phyloP scores from a whole-genome alignment of 139 green algal species.

The Volvox africanus region DNA sequence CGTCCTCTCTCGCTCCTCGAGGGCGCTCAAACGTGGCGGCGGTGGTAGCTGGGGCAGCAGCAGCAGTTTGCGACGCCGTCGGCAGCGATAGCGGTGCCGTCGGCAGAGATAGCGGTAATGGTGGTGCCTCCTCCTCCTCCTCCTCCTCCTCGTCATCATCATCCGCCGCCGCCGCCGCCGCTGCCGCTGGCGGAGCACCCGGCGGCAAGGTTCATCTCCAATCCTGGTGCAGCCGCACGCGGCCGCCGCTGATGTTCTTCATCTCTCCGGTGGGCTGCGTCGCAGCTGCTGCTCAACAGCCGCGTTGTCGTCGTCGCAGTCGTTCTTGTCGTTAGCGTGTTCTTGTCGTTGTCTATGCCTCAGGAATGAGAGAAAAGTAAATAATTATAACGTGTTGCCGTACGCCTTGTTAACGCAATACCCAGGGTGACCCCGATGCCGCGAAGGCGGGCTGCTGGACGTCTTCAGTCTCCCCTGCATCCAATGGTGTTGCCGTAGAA shows the following conservation, averaged over 20 bases:
- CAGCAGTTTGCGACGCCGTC: neutral
- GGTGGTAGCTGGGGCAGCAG: neutral
- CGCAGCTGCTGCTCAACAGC: no score
- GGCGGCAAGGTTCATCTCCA: neutral
- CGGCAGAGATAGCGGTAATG: no score
- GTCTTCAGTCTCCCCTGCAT: neutral
- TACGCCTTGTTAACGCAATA: no score
- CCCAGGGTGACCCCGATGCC: no score
- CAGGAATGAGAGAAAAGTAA: no score
- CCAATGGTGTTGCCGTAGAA: neutral
- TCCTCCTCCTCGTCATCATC: no score
- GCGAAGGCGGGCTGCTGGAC: neutral
- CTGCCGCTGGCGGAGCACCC: neutral
- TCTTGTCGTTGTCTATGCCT: no score
- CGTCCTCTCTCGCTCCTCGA: neutral
- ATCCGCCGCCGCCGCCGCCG: neutral
- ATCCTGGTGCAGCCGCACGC: neutral
- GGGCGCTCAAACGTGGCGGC: neutral
- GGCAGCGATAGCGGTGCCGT: no score
- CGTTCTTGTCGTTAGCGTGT: no score
- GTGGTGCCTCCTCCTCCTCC: no score
- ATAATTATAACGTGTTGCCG: no score
- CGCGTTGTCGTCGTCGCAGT: no score
- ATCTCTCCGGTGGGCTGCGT: slow-evolving; percentile 11
- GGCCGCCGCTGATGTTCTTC: slow-evolving; percentile 5